Evolutionary conservation across 202 grass and related monocot species (phyloP), one percentile per base, ranked within the genome.

Genomic region (Musa balbisiana): DNA sequence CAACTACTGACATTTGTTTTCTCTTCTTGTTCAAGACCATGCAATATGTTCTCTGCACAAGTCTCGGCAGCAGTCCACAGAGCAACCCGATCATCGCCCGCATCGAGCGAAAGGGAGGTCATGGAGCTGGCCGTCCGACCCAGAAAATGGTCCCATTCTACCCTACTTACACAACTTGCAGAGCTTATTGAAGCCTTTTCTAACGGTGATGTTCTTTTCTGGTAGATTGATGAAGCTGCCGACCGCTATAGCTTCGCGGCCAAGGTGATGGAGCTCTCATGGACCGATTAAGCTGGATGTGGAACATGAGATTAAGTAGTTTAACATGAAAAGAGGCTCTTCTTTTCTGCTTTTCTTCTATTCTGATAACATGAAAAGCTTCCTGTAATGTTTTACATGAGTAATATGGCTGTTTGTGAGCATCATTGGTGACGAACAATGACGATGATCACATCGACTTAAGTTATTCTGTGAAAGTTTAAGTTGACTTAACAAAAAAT

Each of bases 181-280:
- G 14, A 76, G 55, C 19, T 14, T 67, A 13, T 29, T 49, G 3
- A 29, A 11, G 10, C 29, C 25, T 29, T 25, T 25, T 67, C 10
- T 43, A 12, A 29, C 8, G 13, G 1, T 6, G 27, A 17, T 14
- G 56, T 19, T 43, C 14, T 67, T 43, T 67, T 11, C 24, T 16
- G 3, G 64, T 80, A 96, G 92, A 96, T 96, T 74, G 85, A 90
- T 4, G 87, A 96, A 67, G 87, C 78, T 25, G 87, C 83, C 0
- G 92, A 96, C 63, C 84, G 87, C 16, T 96, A 92, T 78, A 83
- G 92, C 73, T 96, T 96, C 82, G 85, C 90, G 89, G 90, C 87
- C 12, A 96, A 96, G 77, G 84, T 96, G 71, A 64, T 96, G 64
- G 87, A 82, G 6, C 66, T 74, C 55, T 82, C 82, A 75, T 92